Base-by-base conservation (phyloP, 2,329 filamentous ascomycete species). In the Cladosporium sp. region DNA sequence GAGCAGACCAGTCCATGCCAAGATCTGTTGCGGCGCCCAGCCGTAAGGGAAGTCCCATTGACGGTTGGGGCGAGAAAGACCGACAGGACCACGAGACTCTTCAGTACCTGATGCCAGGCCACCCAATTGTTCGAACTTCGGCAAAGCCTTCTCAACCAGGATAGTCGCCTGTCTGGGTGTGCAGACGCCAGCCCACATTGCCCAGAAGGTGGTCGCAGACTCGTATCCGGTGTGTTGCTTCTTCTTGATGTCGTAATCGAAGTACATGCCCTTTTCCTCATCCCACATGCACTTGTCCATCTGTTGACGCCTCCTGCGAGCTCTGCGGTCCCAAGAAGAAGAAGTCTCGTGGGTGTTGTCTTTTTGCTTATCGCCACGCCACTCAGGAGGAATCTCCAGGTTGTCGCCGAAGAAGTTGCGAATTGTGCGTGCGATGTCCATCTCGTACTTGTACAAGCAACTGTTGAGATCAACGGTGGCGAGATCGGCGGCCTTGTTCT, bases 11-110 rank as follows among this genome's bases (percentile, higher is more conserved):
- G 92, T 93, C 95, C 95, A 99, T 0, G 95, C 94, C 49, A 99
- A 87, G 81, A 99, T 98, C 82, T 99, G 95, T 82, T 99, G 95
- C 34, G 95, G 95, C 64, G 95, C 95, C 95, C 95, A 99, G 66
- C 95, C 95, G 76, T 95, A 98, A 0, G 95, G 95, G 76, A 93
- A 98, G 77, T 99, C 95, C 95, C 95, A 99, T 77, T 99, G 95
- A 71, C 95, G 88, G 78, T 97, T 98, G 8, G 95, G 95, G 57
- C 94, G 86, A 71, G 93, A 87, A 46, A 97, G 79, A 14, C 91
- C 89, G 67, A 97, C 83, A 34, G 84, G 82, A 48, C 95, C 95
- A 53, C 95, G 91, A 63, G 92, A 97, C 78, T 93, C 87, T 76
- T 97, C 89, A 0, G 94, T 97, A 63, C 94, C 94, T 1, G 93